Base-by-base conservation (phyloP, 495 filamentous ascomycete genomes). In the Neurospora africana region DNA sequence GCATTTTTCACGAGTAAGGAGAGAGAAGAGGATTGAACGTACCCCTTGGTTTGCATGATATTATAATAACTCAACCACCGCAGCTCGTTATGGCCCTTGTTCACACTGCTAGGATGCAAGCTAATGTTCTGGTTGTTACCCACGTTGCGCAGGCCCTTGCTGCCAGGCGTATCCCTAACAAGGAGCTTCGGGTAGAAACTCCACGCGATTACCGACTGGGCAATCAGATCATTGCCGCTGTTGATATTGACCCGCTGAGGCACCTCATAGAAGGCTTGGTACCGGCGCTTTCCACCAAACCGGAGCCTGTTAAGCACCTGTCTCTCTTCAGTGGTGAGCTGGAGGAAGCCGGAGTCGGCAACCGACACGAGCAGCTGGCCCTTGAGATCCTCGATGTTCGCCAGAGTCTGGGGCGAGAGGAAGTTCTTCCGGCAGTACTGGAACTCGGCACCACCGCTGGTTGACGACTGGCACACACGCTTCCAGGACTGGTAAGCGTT, bases 151-250 rank as follows among this genome's bases (percentile, higher is more conserved):
- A 94, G 93, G 21, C 93, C 93, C 81, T 93, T 96, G 43, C 92
- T 93, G 30, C 80, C 80, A 0, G 77, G 73, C 2, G 70, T 53
- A 61, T 98, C 94, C 69, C 90, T 89, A 10, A 89, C 87, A 10
- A 98, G 84, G 2, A 99, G 88, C 76, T 97, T 98, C 3, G 95
- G 95, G 76, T 99, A 97, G 84, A 99, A 97, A 68, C 91, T 92
- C 87, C 91, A 95, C 0, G 93, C 92, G 70, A 97, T 90, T 41
- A 96, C 91, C 0, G 93, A 91, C 74, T 89, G 89, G 15, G 91
- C 81, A 30, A 97, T 86, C 0, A 87, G 72, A 70, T 98, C 93
- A 72, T 96, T 96, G 47, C 86, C 84, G 77, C 89, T 92, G 78
- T 94, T 92, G 39, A 81, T 76, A 74, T 94, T 89, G 72, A 92